phyloP scores from a whole-genome alignment of 495 filamentous ascomycete genomes.

The Trichoderma erinaceum region DNA sequence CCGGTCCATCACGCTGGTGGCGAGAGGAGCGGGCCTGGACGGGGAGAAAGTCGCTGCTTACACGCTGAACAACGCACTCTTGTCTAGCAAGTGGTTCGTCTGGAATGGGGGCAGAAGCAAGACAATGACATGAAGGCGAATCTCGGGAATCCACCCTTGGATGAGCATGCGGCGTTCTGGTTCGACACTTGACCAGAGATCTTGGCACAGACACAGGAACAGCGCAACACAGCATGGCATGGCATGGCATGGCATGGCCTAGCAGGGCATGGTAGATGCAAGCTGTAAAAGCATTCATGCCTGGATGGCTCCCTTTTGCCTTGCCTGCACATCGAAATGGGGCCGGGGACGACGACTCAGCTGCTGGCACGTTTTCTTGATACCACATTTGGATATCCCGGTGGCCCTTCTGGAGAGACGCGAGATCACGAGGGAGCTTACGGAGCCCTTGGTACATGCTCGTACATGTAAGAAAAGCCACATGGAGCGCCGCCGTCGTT shows the following conservation, averaged over 20 bases:
- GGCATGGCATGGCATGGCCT: neutral
- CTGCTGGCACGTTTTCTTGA: conserved; percentile 7
- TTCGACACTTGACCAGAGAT: neutral
- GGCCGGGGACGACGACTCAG: conserved; percentile 9
- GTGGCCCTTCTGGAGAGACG: neutral
- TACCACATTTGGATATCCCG: conserved; percentile 4
- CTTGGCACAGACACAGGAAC: conserved; percentile 8
- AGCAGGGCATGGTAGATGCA: conserved; percentile 2
- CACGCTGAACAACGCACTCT: conserved; percentile 9
- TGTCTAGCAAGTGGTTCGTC: conserved; percentile 9
- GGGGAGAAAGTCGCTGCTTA: conserved; percentile 5
- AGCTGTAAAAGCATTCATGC: conserved; percentile 10
- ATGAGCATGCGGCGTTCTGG: neutral
- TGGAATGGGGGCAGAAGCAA: neutral
- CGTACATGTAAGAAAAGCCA: conserved; percentile 13
- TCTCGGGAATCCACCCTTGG: neutral
- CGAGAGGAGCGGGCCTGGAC: conserved; percentile 9
- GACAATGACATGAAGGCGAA: neutral
- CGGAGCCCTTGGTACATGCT: neutral
- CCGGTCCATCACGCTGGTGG: neutral
- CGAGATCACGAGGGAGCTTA: conserved; percentile 7
- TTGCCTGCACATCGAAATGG: neutral
- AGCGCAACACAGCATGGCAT: conserved; percentile 1
- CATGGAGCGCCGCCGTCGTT: neutral
- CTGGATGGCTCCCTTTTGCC: neutral